Conservation (phyloP, 495 filamentous ascomycete species). For the Recurvomyces mirabilis region DNA sequence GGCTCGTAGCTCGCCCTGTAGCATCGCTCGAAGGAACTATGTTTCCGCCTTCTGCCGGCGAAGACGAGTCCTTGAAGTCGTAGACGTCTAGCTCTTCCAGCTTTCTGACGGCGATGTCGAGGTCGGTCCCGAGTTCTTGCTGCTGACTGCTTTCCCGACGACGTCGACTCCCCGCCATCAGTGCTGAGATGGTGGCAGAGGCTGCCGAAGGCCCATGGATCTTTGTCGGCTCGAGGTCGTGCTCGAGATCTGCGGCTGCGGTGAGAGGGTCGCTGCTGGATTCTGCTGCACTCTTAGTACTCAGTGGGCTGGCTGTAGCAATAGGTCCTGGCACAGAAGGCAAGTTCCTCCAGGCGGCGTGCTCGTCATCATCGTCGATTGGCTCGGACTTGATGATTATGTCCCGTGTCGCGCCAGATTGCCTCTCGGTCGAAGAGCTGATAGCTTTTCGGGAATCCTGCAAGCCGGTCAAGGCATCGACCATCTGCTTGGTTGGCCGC, state of each 20-base stretch:
- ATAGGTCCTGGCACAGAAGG: background rate
- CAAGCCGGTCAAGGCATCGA: slow-evolving; percentile 27
- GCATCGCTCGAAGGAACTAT: background rate
- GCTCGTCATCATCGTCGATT: slow-evolving; percentile 9
- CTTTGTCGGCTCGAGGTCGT: background rate
- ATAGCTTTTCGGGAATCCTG: slow-evolving; percentile 15
- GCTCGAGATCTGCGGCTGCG: background rate
- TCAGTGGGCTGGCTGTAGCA: slow-evolving; percentile 11
- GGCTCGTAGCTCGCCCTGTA: slow-evolving; percentile 12
- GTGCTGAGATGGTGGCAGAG: slow-evolving; percentile 14
- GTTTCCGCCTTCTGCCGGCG: slow-evolving; percentile 9
- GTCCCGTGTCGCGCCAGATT: background rate
- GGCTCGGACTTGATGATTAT: slow-evolving; percentile 14
- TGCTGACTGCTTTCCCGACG: background rate
- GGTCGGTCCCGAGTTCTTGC: background rate
- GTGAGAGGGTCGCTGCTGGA: background rate
- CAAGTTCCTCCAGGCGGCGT: slow-evolving; percentile 13
- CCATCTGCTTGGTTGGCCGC: slow-evolving; percentile 30
- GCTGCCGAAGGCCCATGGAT: background rate
- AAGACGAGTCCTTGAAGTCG: slow-evolving; percentile 30
- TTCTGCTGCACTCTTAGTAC: slow-evolving; percentile 1
- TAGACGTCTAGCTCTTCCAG: slow-evolving; percentile 26
- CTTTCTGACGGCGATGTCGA: slow-evolving; percentile 12
- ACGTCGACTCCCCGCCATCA: slow-evolving; percentile 10
- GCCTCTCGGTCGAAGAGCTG: slow-evolving; percentile 12